These are phyloP conservation scores for Trichoderma gracile DNA, from an alignment of 2,329 filamentous ascomycete genomes.

Conservation along the genomic window DNA sequence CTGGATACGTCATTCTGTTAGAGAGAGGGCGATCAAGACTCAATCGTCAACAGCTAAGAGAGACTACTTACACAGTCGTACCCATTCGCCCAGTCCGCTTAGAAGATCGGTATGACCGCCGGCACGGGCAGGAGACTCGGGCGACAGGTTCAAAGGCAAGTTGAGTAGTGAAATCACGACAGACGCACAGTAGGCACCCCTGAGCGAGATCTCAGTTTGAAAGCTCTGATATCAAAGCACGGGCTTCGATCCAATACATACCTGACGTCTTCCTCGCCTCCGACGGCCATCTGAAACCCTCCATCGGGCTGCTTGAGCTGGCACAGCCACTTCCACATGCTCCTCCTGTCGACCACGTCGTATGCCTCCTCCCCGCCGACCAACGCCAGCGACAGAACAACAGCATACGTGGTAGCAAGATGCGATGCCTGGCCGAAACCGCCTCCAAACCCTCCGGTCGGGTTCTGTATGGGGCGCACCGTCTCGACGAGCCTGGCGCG, in stretches of 20 bases:
- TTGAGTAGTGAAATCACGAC: constrained; percentile 81
- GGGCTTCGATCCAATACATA: constrained; percentile 44
- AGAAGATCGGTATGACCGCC: constrained; percentile 65
- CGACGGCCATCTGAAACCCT: constrained; percentile 83
- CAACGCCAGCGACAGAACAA: constrained; percentile 73
- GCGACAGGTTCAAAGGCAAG: constrained; percentile 76
- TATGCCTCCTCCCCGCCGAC: constrained; percentile 75
- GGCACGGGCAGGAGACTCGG: constrained; percentile 66
- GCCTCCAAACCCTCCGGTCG: constrained; percentile 82
- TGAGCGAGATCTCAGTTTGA: constrained; percentile 38
- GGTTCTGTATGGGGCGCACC: constrained; percentile 78
- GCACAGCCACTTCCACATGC: constrained; percentile 90
- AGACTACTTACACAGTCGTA: constrained; percentile 69
- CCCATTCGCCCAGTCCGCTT: constrained; percentile 74
- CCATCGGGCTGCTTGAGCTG: constrained; percentile 82
- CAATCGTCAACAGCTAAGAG: constrained; percentile 29
- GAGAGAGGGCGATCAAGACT: constrained; percentile 19
- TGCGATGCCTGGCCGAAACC: constrained; percentile 91
- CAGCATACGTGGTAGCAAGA: constrained; percentile 84
- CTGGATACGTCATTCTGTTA: constrained; percentile 44
- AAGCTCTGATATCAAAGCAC: constrained; percentile 27
- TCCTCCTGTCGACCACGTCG: constrained; percentile 73
- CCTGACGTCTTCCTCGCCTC: constrained; percentile 91
- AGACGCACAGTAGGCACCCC: constrained; percentile 89
- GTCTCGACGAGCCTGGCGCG: constrained; percentile 71